These are phyloP conservation scores for Sphaerostilbella broomeana DNA, from an alignment of 2,329 filamentous ascomycete genomes.

Conservation along the genomic window DNA sequence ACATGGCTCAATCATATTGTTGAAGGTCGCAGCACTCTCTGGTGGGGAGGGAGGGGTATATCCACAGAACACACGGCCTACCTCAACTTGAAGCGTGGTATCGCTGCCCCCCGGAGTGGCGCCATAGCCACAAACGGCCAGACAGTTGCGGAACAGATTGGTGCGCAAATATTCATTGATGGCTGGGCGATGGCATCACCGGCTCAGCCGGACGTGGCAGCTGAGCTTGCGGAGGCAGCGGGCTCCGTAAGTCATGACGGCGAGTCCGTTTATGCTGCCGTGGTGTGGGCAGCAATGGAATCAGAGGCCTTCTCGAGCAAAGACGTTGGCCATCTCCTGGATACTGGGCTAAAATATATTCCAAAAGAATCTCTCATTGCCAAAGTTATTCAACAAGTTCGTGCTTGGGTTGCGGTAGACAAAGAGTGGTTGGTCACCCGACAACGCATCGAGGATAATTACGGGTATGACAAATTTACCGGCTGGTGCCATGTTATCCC, in stretches of 20 bases:
- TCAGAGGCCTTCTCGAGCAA: conserved; percentile 29
- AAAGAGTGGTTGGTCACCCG: conserved; percentile 28
- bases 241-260: conserved; percentile 33
- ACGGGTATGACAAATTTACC: conserved; percentile 26
- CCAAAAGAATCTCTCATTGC: conserved; percentile 25
- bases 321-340: conserved; percentile 27
- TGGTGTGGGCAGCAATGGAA: conserved; percentile 34
- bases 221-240: conserved; percentile 26
- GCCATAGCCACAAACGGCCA: conserved; percentile 15
- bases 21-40: conserved; percentile 25
- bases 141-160: conserved; percentile 29
- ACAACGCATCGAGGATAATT: conserved; percentile 27
- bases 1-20: conserved; percentile 15
- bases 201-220: conserved; percentile 25
- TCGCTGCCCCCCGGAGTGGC: conserved; percentile 27
- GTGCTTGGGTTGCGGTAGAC: conserved; percentile 19
- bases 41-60: conserved; percentile 33
- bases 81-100: conserved; percentile 31
- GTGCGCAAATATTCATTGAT: conserved; percentile 34
- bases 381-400: conserved; percentile 23
- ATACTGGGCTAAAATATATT: conserved; percentile 24
- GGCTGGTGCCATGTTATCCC: conserved; percentile 28
- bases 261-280: conserved; percentile 30
- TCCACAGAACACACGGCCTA: conserved; percentile 34
- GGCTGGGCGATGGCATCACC: conserved; percentile 30